Evolutionary conservation across 352 stramenopile genomes (phyloP), one percentile per base, ranked within the genome.

Genomic region (Discostella stelligera): DNA sequence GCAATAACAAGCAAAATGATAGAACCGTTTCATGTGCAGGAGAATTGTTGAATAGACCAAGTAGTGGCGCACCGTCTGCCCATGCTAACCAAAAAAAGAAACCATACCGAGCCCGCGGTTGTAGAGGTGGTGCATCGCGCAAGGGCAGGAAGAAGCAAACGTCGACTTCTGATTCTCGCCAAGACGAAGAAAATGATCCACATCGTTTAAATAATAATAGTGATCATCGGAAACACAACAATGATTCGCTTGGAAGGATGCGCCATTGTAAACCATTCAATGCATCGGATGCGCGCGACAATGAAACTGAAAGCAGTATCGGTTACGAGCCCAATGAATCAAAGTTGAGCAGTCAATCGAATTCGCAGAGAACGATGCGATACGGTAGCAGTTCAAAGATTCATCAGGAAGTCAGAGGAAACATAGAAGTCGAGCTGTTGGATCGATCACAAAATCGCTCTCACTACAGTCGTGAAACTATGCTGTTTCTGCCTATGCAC

Each of bases 81-180:
- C 39, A 52, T n/a, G 16, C 23, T 25, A 69, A 49, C 49, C 52
- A 67, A 53, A 80, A 74, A 54, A 80, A 80, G 41, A 80, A 80
- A 18, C 49, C 63, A 23, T 75, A 80, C 50, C 73, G 73, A 49
- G 73, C 73, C 21, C 59, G 73, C 23, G 73, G 73, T 14, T 80
- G 73, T 55, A 65, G 73, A 37, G 73, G 73, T 14, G 73, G 73
- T n/a, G 66, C 66, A 2, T 76, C 61, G 63, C 65, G 72, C 52
- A 80, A 80, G 60, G 66, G 72, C 14, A 80, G 60, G 55, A 80
- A 71, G 14, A 71, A 80, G 10, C 37, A 54, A 66, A 39, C 64
- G 18, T 20, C 32, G 10, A 64, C 44, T 59, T 9, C 48, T 49
- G 7, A 23, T 37, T 37, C 25, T 50, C 49, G 49, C 23, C 8